These are phyloP conservation scores for Sugiyamaella japonica DNA, from an alignment of 1,139 yeast species.

Conservation along the genomic window DNA sequence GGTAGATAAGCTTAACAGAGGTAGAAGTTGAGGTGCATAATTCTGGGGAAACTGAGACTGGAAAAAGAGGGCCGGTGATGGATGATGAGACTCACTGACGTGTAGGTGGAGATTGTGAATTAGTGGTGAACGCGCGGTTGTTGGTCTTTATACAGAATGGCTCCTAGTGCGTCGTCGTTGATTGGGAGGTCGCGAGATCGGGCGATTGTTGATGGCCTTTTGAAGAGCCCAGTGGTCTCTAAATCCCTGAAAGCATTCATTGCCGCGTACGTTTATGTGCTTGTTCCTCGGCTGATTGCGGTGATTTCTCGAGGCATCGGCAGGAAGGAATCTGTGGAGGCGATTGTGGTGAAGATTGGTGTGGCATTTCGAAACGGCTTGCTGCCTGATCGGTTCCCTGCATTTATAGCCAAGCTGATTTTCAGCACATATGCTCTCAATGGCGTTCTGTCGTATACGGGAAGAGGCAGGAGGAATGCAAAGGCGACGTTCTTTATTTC, in stretches of 20 bases:
- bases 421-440: conserved; percentile 43
- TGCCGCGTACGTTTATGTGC: conserved; percentile 45
- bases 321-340: conserved; percentile 23
- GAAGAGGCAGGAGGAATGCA: neutral
- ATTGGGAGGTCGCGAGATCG: neutral
- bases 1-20: too few species aligned
- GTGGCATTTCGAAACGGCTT: conserved; percentile 35
- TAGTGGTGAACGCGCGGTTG: too few species aligned
- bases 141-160: neutral
- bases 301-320: conserved; percentile 31
- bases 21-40: too few species aligned
- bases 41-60: too few species aligned
- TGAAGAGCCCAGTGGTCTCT: neutral
- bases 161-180: neutral
- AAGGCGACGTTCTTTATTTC: conserved; percentile 18
- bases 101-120: too few species aligned
- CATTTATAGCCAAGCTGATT: conserved; percentile 37
- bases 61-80: too few species aligned
- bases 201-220: neutral
- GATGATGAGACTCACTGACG: too few species aligned
- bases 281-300: conserved; percentile 41
- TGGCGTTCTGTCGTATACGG: conserved; percentile 30
- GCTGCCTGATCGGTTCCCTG: conserved; percentile 41
- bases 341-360: conserved; percentile 23
- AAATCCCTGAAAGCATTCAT: conserved; percentile 38